These are phyloP conservation scores for Lunasporangiospora selenospora DNA, from an alignment of 192 early-diverging fungal species.

Conservation along the genomic window DNA sequence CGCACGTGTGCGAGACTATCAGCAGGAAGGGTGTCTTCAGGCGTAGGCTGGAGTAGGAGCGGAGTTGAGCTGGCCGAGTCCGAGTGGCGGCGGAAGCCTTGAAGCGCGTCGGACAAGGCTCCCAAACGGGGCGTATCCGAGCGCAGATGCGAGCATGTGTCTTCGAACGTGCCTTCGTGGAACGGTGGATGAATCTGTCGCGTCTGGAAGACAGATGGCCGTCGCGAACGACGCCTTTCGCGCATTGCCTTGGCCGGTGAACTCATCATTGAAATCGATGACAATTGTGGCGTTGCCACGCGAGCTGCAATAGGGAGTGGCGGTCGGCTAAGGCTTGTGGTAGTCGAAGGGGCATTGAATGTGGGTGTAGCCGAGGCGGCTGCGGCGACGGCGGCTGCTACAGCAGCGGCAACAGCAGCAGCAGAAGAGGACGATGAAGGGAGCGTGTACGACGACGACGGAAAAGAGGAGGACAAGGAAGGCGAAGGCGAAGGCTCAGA, in stretches of 20 bases:
- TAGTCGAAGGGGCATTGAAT: conserved; percentile 7
- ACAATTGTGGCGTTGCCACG: conserved; percentile 8
- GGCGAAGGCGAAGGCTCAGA: neutral
- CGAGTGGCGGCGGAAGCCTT: conserved; percentile 24
- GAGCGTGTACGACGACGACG: conserved; percentile 1
- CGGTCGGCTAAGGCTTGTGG: neutral
- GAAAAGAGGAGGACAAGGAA: neutral
- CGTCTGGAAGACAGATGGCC: conserved; percentile 4
- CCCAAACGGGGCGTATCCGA: neutral
- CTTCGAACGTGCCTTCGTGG: conserved; percentile 25
- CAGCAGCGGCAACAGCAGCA: no score
- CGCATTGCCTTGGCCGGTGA: neutral
- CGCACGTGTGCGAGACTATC: conserved; percentile 11
- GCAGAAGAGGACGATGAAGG: no score
- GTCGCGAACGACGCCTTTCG: neutral
- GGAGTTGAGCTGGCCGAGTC: conserved; percentile 2
- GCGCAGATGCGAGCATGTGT: conserved; percentile 39
- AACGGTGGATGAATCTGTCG: conserved; percentile 21
- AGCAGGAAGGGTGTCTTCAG: conserved; percentile 3
- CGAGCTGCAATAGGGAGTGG: conserved; percentile 16
- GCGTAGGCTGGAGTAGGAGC: neutral
- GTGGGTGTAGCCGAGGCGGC: no score
- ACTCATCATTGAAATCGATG: neutral
- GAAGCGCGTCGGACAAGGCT: neutral
- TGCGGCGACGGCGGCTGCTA: no score